Evolutionary conservation across 1,139 yeast species (phyloP).

Genomic region (Zygoascus meyerae): DNA sequence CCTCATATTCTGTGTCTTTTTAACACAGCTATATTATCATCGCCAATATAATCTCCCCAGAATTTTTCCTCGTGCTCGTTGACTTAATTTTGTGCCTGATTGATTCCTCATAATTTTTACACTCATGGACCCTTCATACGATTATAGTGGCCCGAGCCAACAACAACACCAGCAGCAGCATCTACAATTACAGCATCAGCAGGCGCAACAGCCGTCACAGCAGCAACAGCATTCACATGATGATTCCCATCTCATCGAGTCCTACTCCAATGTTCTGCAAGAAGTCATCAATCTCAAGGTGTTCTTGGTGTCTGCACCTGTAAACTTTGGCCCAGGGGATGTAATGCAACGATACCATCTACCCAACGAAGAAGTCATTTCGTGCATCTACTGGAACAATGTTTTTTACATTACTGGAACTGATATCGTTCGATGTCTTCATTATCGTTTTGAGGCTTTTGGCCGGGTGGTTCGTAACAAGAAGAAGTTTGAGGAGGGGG

Average conservation of each 20-base stretch:
- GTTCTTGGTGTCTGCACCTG: conserved; percentile 89
- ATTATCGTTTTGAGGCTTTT: conserved; percentile 83
- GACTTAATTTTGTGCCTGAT: too few species aligned
- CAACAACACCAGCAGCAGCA: neutral
- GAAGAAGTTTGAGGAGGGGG: conserved; percentile 95
- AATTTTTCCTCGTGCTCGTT: too few species aligned
- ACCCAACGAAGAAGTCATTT: conserved; percentile 82
- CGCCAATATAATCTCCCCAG: too few species aligned
- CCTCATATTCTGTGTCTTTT: too few species aligned
- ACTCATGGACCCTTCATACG: conserved; percentile 3
- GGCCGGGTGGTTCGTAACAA: conserved; percentile 81
- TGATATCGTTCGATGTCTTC: conserved; percentile 87
- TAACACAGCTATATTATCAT: too few species aligned
- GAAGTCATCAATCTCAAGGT: conserved; percentile 28
- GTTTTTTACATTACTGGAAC: conserved; percentile 91
- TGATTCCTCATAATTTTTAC: neutral
- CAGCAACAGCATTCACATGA: neutral
- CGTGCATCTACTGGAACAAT: conserved; percentile 91
- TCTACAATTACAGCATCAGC: conserved; percentile 4
- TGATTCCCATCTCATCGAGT: conserved; percentile 8
- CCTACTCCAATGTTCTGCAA: conserved; percentile 19
- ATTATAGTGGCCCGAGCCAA: conserved; percentile 2
- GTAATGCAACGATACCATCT: conserved; percentile 79
- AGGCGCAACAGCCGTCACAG: neutral
- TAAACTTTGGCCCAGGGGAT: conserved; percentile 87